Conservation (phyloP, 2,329 filamentous ascomycete species). For the Phaeomoniella chlamydospora region DNA sequence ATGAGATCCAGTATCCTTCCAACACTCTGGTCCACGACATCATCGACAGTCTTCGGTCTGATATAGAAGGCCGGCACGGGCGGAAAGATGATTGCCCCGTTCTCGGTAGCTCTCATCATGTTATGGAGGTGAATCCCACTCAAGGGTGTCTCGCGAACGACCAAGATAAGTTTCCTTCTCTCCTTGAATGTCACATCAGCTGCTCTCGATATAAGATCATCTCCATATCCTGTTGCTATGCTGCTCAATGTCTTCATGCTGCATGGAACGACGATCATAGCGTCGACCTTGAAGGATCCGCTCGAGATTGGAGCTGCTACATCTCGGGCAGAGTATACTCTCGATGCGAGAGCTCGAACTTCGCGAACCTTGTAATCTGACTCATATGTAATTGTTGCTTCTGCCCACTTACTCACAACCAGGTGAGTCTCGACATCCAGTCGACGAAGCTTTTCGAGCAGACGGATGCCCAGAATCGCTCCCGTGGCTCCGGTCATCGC, state of each 20-base stretch:
- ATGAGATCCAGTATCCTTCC: conserved; percentile 32
- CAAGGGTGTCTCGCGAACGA: conserved; percentile 23
- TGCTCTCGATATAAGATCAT: conserved; percentile 26
- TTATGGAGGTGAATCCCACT: conserved; percentile 8
- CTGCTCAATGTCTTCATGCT: conserved; percentile 30
- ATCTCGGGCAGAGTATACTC: conserved; percentile 11
- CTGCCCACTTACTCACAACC: conserved; percentile 16
- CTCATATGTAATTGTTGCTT: conserved; percentile 12
- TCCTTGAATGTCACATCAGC: conserved; percentile 30
- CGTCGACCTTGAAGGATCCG: conserved; percentile 14
- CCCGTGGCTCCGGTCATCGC: conserved; percentile 19
- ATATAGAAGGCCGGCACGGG: conserved; percentile 32
- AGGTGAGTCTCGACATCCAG: conserved; percentile 14
- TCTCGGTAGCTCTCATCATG: conserved; percentile 3
- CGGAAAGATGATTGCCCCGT: conserved; percentile 29
- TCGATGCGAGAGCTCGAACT: conserved; percentile 5
- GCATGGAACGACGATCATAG: conserved; percentile 31
- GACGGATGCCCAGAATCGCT: conserved; percentile 11
- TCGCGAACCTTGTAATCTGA: conserved; percentile 4
- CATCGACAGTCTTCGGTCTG: conserved; percentile 21
- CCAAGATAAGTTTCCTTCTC: conserved; percentile 18
- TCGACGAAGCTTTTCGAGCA: conserved; percentile 12
- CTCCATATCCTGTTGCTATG: conserved; percentile 21
- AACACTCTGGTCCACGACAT: conserved; percentile 30
- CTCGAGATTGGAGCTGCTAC: conserved; percentile 12